Evolutionary conservation across 1,284 basidiomycete genomes (phyloP).

Genomic region (Fomitopsis schrenkii): DNA sequence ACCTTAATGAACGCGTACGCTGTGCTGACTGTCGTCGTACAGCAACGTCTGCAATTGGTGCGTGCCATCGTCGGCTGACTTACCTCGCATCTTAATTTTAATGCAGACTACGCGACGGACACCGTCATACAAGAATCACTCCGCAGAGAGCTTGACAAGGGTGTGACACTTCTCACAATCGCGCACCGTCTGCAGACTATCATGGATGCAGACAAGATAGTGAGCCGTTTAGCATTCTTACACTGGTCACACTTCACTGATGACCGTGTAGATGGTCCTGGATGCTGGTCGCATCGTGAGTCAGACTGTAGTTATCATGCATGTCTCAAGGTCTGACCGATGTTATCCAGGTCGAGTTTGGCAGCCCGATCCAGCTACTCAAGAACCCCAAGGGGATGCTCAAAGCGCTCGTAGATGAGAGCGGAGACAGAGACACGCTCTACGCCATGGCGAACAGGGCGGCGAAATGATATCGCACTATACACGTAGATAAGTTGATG

Average conservation of each 20-base stretch:
- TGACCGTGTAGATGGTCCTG: slow-evolving; percentile 30
- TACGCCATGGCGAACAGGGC: slow-evolving; percentile 3
- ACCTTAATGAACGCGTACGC: not conserved
- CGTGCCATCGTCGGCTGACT: no score
- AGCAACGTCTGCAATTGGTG: slow-evolving; percentile 54
- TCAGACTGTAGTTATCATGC: not conserved
- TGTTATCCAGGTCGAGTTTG: slow-evolving; percentile 45
- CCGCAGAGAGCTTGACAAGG: slow-evolving; percentile 43
- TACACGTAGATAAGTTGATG: not conserved
- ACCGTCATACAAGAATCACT: slow-evolving; percentile 38
- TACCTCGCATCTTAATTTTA: not conserved
- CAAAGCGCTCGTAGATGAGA: slow-evolving; percentile 56
- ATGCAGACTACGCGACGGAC: slow-evolving; percentile 18
- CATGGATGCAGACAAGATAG: slow-evolving; percentile 48
- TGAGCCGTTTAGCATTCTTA: slow-evolving; percentile 9
- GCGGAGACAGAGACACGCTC: slow-evolving; percentile 33
- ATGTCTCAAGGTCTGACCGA: not conserved
- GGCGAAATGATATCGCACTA: not conserved
- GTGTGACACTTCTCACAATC: slow-evolving; percentile 57
- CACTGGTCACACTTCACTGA: not conserved
- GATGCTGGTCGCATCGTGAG: slow-evolving; percentile 32
- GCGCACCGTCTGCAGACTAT: slow-evolving; percentile 70
- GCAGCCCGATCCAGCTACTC: slow-evolving; percentile 58
- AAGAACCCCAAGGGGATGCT: slow-evolving; percentile 46
- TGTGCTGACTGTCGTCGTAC: not conserved